Evolutionary conservation across 257 asterid genomes (phyloP).

Genomic region (Salvia hispanica): DNA sequence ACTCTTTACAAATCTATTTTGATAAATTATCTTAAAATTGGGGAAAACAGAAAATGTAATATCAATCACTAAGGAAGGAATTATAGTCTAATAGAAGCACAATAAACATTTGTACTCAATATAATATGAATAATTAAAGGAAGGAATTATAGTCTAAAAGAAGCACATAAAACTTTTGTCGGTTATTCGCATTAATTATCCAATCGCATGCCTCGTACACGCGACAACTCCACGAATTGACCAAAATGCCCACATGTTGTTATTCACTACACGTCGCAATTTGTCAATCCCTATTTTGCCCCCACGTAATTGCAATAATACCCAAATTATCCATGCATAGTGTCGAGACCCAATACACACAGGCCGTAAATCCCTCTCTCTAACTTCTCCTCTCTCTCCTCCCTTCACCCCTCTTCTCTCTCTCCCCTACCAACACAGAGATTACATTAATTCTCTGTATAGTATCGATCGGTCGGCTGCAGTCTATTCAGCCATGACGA

Average conservation of each 20-base stretch:
- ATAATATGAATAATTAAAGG: no score
- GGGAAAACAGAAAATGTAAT: no score
- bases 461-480: constrained; percentile 58
- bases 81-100: no score
- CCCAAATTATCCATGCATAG: constrained; percentile 44
- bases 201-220: constrained; percentile 8
- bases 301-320: constrained; percentile 30
- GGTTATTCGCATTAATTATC: constrained; percentile 12
- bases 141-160: neutral
- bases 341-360: constrained; percentile 30
- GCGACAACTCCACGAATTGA: neutral
- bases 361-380: constrained; percentile 25
- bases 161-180: neutral
- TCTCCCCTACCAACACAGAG: constrained; percentile 28
- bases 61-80: no score
- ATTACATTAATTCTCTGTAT: constrained; percentile 38
- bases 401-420: constrained; percentile 27
- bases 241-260: constrained; percentile 19
- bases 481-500: constrained; percentile 62
- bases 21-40: no score
- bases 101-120: no score
- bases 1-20: no score
- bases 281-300: constrained; percentile 39
- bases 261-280: neutral
- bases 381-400: constrained; percentile 26